These are phyloP conservation scores for Zea mays DNA, from an alignment of 176 grass and related monocot genomes.

Conservation along the genomic window DNA sequence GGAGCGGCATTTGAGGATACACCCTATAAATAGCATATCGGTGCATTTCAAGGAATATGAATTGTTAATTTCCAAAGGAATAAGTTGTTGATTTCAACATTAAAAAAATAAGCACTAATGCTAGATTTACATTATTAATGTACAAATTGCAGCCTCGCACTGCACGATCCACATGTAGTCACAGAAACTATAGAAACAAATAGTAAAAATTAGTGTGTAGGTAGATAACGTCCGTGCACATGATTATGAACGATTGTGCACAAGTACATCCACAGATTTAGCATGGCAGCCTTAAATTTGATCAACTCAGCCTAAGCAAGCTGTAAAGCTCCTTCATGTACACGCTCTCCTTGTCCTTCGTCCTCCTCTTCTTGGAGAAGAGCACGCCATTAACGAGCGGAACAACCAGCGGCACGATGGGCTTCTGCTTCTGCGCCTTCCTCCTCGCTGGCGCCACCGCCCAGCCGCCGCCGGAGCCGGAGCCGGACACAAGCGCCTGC, in stretches of 20 bases:
- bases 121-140: constrained; percentile 18
- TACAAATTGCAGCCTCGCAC: constrained; percentile 4
- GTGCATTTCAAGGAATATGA: constrained; percentile 8
- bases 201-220: not conserved
- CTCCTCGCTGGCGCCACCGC: constrained; percentile 8
- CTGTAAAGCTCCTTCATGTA: constrained; percentile 71
- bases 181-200: not conserved
- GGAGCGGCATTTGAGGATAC: constrained; percentile 39
- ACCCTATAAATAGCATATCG: constrained; percentile 33
- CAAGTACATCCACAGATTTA: not conserved
- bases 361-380: constrained; percentile 57
- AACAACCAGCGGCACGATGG: constrained; percentile 61
- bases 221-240: constrained; percentile 2
- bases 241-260: not conserved
- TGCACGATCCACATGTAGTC: not conserved
- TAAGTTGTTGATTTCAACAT: constrained; percentile 12
- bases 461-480: not conserved
- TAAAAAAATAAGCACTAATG: not conserved
- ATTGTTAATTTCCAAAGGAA: not conserved
- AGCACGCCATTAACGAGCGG: constrained; percentile 54
- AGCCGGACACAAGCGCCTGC: not conserved
- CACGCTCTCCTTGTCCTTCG: constrained; percentile 47
- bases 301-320: constrained; percentile 49
- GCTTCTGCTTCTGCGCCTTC: constrained; percentile 70
- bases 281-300: not conserved